Percentiles rank a stretch among this genome's conserved stretches.
These are phyloP conservation scores for Chloranthus sessilifolius DNA, from an alignment of 164 flowering plant species.

Conservation along the genomic window DNA sequence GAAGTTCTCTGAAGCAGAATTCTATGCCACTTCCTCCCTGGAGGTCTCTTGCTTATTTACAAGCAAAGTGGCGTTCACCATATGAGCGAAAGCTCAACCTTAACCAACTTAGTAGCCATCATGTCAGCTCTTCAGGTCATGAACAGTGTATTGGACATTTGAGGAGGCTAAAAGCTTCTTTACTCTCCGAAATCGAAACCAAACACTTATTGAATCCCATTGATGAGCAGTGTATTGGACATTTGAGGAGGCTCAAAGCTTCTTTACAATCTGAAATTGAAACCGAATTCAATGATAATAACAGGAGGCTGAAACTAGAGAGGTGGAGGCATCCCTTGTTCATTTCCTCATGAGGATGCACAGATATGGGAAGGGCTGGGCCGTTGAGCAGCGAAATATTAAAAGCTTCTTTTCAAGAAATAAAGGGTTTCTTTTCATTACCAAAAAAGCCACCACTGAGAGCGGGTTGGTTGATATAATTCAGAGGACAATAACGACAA, in stretches of 20 bases:
- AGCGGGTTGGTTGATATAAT: no score
- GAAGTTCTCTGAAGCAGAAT: constrained; percentile 73
- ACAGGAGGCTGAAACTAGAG: constrained; percentile 43
- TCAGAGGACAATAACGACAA: no score
- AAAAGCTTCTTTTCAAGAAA: no score
- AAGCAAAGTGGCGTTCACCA: constrained; percentile 83
- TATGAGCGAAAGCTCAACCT: constrained; percentile 38
- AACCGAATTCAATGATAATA: constrained; percentile 37
- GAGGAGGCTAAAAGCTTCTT: constrained; percentile 46
- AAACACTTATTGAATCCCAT: constrained; percentile 50
- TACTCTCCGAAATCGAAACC: constrained; percentile 47
- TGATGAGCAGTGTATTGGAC: constrained; percentile 61
- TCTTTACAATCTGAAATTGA: constrained; percentile 53
- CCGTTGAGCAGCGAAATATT: no score
- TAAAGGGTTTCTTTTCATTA: no score
- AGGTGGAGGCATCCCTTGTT: constrained; percentile 36
- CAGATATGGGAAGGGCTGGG: no score
- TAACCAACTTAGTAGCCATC: constrained; percentile 16
- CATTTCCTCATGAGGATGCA: no score
- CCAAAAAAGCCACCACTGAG: no score
- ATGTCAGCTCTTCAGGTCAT: constrained; percentile 23
- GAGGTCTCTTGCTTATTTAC: constrained; percentile 87
- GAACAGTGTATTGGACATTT: constrained; percentile 63
- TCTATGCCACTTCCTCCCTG: constrained; percentile 98
- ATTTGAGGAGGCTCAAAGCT: constrained; percentile 51